Percentiles rank a stretch among this genome's conserved stretches.
These are phyloP conservation scores for Aspergillus steynii DNA, from an alignment of 495 filamentous ascomycete species.

Conservation along the genomic window DNA sequence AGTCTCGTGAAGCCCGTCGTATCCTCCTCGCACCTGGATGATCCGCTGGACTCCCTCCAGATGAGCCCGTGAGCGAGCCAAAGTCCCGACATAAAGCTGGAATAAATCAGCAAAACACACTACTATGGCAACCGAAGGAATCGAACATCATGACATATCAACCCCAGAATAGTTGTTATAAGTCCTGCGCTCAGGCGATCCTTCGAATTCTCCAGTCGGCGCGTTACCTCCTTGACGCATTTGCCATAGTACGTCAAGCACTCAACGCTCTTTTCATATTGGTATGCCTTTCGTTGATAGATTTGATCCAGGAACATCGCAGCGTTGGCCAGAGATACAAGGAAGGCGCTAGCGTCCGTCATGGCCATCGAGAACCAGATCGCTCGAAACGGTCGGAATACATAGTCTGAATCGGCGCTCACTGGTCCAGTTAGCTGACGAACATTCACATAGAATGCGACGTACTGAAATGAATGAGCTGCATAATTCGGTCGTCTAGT, in stretches of 20 bases:
- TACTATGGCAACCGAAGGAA: not conserved
- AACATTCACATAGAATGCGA: not conserved
- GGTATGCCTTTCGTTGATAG: slow-evolving; percentile 11
- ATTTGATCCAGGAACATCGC: slow-evolving; percentile 27
- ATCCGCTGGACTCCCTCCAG: slow-evolving; percentile 21
- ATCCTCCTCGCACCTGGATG: slow-evolving; percentile 21
- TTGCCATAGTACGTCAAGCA: not conserved
- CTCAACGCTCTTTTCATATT: slow-evolving; percentile 18
- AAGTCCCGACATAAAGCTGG: slow-evolving; percentile 23
- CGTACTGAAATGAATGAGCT: not conserved
- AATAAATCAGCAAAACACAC: not conserved
- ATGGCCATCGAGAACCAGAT: slow-evolving; percentile 29
- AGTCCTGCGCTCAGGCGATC: not conserved
- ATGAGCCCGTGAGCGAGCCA: slow-evolving; percentile 22
- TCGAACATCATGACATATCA: not conserved
- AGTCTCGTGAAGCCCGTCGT: slow-evolving; percentile 11
- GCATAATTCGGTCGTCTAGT: not conserved
- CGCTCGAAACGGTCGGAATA: slow-evolving; percentile 24
- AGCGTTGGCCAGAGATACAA: slow-evolving; percentile 24
- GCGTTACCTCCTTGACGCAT: not conserved
- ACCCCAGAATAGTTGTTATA: not conserved
- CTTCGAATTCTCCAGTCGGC: not conserved
- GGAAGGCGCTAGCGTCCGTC: slow-evolving; percentile 23
- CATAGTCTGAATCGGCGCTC: slow-evolving; percentile 22
- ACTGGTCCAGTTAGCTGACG: slow-evolving; percentile 10